These are phyloP conservation scores for Mentha longifolia DNA, from an alignment of 257 asterid genomes.

Conservation along the genomic window DNA sequence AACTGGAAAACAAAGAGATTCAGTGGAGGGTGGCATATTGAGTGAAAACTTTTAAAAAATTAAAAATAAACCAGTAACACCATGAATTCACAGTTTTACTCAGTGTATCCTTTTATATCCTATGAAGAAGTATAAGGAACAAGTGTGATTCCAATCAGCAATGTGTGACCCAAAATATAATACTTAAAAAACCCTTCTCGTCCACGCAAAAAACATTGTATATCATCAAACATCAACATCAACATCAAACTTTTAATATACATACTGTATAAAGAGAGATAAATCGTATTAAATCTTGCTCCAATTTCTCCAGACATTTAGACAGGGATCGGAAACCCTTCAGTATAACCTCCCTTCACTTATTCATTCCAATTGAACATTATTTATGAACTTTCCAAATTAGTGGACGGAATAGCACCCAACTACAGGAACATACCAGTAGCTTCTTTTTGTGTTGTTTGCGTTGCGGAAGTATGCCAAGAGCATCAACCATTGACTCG, in stretches of 20 bases:
- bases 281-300: constrained; percentile 20
- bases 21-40: constrained; percentile 17
- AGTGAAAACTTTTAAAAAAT: constrained; percentile 7
- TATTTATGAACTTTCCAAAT: neutral
- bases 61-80: neutral
- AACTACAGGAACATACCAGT: constrained; percentile 61
- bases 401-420: constrained; percentile 16
- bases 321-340: constrained; percentile 17
- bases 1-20: constrained; percentile 25
- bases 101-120: constrained; percentile 3
- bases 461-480: constrained; percentile 96
- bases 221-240: constrained; percentile 27
- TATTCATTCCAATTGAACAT: constrained; percentile 7
- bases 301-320: constrained; percentile 22
- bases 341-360: constrained; percentile 11
- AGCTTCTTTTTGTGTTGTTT: constrained; percentile 92
- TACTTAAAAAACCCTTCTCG: constrained; percentile 13
- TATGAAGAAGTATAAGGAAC: constrained; percentile 17
- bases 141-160: constrained; percentile 21
- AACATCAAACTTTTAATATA: constrained; percentile 23
- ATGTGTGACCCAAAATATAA: constrained; percentile 21
- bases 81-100: constrained; percentile 15
- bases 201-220: constrained; percentile 25
- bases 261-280: neutral
- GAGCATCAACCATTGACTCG: constrained; percentile 94